These are phyloP conservation scores for Polygonum aviculare DNA, from an alignment of 148 eudicot species.

Conservation along the genomic window DNA sequence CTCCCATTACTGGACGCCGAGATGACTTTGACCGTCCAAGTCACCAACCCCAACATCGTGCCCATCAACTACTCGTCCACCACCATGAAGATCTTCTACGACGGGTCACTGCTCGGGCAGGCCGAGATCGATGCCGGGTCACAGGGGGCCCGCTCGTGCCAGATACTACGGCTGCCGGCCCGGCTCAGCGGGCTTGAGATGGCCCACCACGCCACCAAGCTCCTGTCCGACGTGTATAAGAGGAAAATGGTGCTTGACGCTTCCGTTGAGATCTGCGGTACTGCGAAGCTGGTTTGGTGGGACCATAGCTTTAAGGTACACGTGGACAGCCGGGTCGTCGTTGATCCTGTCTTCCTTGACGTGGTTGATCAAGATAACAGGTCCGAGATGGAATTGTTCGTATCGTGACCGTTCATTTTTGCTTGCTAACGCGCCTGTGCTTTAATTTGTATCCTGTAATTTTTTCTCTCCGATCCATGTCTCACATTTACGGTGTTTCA, in stretches of 20 bases:
- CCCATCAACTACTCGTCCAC: conserved; percentile 54
- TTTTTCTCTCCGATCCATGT: too few relatives aligned
- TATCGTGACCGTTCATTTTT: conserved; percentile 1
- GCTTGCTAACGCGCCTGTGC: too few relatives aligned
- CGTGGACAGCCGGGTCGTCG: conserved; percentile 67
- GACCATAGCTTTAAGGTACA: conserved; percentile 66
- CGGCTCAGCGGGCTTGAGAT: conserved; percentile 69
- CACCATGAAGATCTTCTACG: conserved; percentile 68
- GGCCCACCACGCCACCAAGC: conserved; percentile 46
- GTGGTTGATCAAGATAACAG: conserved; percentile 77
- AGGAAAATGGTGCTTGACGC: conserved; percentile 83
- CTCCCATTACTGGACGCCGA: conserved; percentile 68
- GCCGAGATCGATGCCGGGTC: conserved; percentile 64
- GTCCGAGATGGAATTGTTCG: conserved; percentile 49
- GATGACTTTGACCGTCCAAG: conserved; percentile 70
- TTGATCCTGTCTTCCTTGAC: conserved; percentile 86
- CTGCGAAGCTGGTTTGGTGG: conserved; percentile 73
- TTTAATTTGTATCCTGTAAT: neutral
- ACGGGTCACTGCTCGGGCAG: conserved; percentile 61
- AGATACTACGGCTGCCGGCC: conserved; percentile 56
- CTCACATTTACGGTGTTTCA: too few relatives aligned
- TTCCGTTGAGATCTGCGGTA: conserved; percentile 56
- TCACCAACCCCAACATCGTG: conserved; percentile 82
- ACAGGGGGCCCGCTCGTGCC: conserved; percentile 56
- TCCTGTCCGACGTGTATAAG: conserved; percentile 48